phyloP scores from a whole-genome alignment of 2,329 filamentous ascomycete genomes.

The Ustulina deusta region DNA sequence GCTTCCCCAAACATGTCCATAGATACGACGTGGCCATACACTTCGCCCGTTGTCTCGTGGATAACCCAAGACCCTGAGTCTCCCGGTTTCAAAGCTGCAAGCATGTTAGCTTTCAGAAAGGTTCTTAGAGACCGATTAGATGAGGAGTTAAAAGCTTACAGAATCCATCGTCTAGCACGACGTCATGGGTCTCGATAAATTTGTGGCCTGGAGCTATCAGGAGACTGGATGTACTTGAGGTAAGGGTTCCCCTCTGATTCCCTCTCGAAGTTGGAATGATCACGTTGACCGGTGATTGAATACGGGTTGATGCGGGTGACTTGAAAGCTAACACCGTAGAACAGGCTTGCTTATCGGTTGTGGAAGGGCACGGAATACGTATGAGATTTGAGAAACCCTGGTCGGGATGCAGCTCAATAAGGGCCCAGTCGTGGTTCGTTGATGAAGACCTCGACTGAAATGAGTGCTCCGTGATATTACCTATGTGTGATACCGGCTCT shows the following conservation, averaged over 20 bases:
- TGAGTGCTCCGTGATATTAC: constrained; percentile 26
- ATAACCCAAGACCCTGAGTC: constrained; percentile 35
- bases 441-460: neutral
- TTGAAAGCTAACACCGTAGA: neutral
- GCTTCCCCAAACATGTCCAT: constrained; percentile 32
- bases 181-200: constrained; percentile 31
- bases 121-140: neutral
- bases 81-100: constrained; percentile 18
- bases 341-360: neutral
- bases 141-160: constrained; percentile 2
- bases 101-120: neutral
- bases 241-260: constrained; percentile 23
- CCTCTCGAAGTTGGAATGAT: constrained; percentile 25
- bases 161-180: constrained; percentile 21
- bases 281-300: constrained; percentile 6
- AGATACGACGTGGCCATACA: constrained; percentile 35
- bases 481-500: neutral
- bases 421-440: constrained; percentile 29
- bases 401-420: constrained; percentile 6
- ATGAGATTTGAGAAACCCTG: neutral
- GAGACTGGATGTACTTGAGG: constrained; percentile 19
- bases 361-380: neutral
- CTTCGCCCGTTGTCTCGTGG: constrained; percentile 18
- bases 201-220: constrained; percentile 19
- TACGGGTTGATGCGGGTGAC: neutral